Conservation (phyloP, 352 stramenopile species). For the Globisporangium cederbergense region DNA sequence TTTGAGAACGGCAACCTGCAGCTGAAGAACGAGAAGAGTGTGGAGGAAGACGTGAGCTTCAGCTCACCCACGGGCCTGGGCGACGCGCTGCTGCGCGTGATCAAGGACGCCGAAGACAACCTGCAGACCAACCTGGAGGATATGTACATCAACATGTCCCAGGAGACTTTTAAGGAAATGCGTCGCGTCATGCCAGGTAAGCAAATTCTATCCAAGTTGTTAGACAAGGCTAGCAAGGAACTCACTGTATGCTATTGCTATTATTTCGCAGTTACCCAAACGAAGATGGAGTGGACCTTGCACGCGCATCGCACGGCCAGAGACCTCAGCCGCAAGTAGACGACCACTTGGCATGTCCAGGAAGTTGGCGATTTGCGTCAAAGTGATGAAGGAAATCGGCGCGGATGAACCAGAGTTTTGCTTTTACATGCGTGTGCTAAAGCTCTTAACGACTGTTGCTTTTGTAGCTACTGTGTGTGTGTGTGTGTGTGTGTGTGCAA, state of each 20-base stretch:
- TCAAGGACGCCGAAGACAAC: constrained; percentile 80
- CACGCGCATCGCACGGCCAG: constrained; percentile 79
- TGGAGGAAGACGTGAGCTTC: constrained; percentile 57
- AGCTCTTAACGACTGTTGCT: not conserved
- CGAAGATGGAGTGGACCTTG: constrained; percentile 88
- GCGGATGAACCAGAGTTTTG: constrained; percentile 7
- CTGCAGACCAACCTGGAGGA: constrained; percentile 89
- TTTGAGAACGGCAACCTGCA: constrained; percentile 97
- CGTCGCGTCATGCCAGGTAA: constrained; percentile 90
- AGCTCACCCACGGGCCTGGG: constrained; percentile 39
- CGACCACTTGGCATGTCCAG: not conserved
- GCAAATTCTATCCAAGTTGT: not conserved
- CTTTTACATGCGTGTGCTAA: not conserved
- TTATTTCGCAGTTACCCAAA: constrained; percentile 60
- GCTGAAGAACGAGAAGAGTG: constrained; percentile 76
- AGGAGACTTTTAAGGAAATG: constrained; percentile 94
- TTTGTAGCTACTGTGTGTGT: not conserved
- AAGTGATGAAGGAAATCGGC: constrained; percentile 7
- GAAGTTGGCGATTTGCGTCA: not conserved
- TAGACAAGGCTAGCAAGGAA: not conserved
- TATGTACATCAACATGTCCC: constrained; percentile 95
- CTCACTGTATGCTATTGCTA: constrained; percentile 6
- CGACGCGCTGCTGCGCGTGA: constrained; percentile 63
- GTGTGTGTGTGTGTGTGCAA: not conserved
- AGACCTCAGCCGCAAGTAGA: constrained; percentile 65